These are phyloP conservation scores for Chiua virens DNA, from an alignment of 768 basidiomycete genomes.

Conservation along the genomic window DNA sequence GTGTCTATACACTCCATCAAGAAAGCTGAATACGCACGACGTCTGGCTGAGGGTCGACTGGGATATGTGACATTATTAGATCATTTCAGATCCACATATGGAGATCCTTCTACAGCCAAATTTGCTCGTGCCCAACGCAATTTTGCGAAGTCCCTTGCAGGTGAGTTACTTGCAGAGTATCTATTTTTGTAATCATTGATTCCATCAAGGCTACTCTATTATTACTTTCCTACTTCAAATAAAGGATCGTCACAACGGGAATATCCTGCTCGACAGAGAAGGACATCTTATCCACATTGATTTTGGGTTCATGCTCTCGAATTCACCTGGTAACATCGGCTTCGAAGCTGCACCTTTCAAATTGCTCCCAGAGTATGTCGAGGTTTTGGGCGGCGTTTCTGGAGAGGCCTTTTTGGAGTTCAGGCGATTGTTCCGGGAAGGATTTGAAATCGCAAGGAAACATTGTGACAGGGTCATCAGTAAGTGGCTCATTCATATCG, in stretches of 20 bases:
- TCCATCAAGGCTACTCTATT: constrained; percentile 76
- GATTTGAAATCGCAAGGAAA: constrained; percentile 91
- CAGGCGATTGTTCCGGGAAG: constrained; percentile 83
- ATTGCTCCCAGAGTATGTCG: constrained; percentile 90
- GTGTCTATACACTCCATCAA: constrained; percentile 99
- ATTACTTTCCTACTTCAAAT: constrained; percentile 97
- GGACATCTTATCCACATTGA: constrained; percentile 97
- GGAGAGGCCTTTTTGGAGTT: constrained; percentile 80
- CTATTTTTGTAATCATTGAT: neutral
- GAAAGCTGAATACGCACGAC: constrained; percentile 94
- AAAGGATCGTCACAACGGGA: constrained; percentile 98
- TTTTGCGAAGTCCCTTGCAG: constrained; percentile 90
- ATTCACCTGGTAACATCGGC: constrained; percentile 95
- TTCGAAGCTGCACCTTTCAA: constrained; percentile 99
- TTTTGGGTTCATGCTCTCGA: constrained; percentile 97
- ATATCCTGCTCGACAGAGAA: constrained; percentile 93
- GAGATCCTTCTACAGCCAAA: constrained; percentile 81
- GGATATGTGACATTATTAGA: constrained; percentile 89
- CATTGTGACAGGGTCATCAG: constrained; percentile 96
- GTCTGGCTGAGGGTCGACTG: constrained; percentile 75
- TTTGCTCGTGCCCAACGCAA: constrained; percentile 90
- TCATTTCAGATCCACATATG: constrained; percentile 90
- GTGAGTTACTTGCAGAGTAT: constrained; percentile 35
- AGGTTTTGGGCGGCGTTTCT: constrained; percentile 87
- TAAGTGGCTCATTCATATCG: constrained; percentile 35